These are phyloP conservation scores for Mucor sp. DNA, from an alignment of 371 early-diverging fungal species.

Conservation along the genomic window DNA sequence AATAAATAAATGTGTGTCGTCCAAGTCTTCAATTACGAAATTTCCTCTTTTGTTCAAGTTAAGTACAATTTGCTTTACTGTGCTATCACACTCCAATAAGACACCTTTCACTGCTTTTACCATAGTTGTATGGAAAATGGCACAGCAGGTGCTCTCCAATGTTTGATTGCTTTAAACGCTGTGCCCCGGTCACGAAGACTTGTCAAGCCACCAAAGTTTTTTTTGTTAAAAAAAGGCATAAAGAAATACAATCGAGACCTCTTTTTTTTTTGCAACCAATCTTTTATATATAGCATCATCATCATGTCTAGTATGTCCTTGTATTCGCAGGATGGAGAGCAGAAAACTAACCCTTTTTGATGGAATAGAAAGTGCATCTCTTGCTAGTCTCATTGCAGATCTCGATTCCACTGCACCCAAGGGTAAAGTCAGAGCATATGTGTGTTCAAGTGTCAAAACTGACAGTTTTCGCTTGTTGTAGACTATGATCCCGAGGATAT, in stretches of 20 bases:
- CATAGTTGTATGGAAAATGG: slow-evolving; percentile 22
- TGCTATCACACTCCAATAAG: slow-evolving; percentile 69
- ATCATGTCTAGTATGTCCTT: not conserved
- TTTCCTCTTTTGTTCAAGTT: slow-evolving; percentile 71
- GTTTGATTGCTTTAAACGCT: too few relatives aligned
- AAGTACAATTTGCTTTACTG: slow-evolving; percentile 81
- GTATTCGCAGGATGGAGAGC: too few relatives aligned
- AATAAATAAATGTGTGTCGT: slow-evolving; percentile 85
- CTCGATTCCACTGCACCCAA: slow-evolving; percentile 69
- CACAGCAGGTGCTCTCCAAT: too few relatives aligned
- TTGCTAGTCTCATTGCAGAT: slow-evolving; percentile 71
- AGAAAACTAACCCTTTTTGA: too few relatives aligned
- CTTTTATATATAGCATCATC: not conserved
- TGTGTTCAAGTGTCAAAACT: not conserved
- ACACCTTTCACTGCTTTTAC: slow-evolving; percentile 56
- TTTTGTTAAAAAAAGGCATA: not conserved
- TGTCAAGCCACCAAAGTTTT: not conserved
- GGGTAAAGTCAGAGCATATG: slow-evolving; percentile 40
- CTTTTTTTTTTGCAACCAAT: not conserved
- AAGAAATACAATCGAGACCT: not conserved
- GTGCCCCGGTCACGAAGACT: not conserved
- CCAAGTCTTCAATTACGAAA: slow-evolving; percentile 87
- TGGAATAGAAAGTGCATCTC: slow-evolving; percentile 32
- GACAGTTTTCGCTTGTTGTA: slow-evolving; percentile 10
- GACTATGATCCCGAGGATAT: slow-evolving; percentile 71